phyloP scores from a whole-genome alignment of 371 early-diverging fungal genomes.

The Chytridiales sp. region DNA sequence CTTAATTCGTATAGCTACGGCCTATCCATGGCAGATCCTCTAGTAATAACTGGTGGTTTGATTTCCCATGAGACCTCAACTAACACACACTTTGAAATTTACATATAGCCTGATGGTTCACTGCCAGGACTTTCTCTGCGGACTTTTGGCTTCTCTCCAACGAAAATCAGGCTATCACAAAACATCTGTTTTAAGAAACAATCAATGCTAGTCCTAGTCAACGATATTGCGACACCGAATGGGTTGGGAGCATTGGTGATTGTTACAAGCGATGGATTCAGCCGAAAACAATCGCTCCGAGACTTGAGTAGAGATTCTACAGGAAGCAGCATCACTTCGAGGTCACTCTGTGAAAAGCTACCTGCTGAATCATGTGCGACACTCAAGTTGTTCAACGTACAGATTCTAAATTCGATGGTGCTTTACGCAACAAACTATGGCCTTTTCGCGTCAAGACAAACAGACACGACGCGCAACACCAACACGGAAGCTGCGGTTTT shows the following conservation, averaged over 20 bases:
- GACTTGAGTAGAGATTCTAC: conserved; percentile 15
- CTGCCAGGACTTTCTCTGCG: conserved; percentile 8
- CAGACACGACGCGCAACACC: background rate
- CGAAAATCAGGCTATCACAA: background rate
- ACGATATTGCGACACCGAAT: background rate
- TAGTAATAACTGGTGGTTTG: background rate
- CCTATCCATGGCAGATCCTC: background rate
- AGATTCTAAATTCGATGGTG: background rate
- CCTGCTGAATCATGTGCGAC: background rate
- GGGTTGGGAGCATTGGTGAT: conserved; percentile 6
- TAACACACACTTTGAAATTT: background rate
- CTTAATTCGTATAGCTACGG: background rate
- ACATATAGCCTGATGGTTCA: background rate
- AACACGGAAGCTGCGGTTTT: background rate
- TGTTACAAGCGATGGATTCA: conserved; percentile 12
- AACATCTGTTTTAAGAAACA: conserved; percentile 14
- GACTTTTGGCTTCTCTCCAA: conserved; percentile 8
- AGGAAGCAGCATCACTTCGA: background rate
- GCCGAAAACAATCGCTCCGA: background rate
- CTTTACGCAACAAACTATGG: conserved; percentile 18
- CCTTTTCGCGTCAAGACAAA: conserved; percentile 6
- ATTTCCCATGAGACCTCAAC: background rate
- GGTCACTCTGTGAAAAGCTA: background rate
- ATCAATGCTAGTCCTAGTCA: conserved; percentile 8
- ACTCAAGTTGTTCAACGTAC: conserved; percentile 1